A percentile compares a stretch with the other conserved stretches of the same genome.
These are phyloP conservation scores for Trifolium pratense DNA, from an alignment of 306 rosid species.

Conservation along the genomic window DNA sequence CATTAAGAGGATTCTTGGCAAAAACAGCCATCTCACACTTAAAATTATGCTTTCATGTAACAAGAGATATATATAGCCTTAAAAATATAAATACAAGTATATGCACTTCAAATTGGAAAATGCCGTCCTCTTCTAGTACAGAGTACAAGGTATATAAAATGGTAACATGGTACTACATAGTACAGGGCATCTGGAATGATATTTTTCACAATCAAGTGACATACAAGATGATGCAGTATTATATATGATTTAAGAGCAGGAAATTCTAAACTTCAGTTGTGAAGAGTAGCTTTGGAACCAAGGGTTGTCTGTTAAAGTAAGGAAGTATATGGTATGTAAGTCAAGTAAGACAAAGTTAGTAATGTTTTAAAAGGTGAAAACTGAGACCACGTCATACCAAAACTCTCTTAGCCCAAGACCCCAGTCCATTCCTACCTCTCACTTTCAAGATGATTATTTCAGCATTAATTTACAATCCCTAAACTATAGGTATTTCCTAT, in stretches of 20 bases:
- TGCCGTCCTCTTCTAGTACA: neutral
- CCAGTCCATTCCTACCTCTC: conserved; percentile 14
- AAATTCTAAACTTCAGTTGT: conserved; percentile 1
- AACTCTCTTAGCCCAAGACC: neutral
- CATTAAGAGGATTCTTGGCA: neutral
- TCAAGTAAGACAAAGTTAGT: conserved; percentile 17
- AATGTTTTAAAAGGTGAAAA: conserved; percentile 7
- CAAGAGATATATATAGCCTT: conserved; percentile 18
- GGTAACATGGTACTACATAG: neutral
- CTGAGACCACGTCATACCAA: neutral
- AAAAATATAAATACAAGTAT: neutral
- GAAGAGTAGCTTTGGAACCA: neutral
- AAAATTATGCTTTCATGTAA: neutral
- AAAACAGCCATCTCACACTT: conserved; percentile 33
- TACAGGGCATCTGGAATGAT: neutral
- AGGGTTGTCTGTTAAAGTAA: neutral
- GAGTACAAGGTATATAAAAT: conserved; percentile 7
- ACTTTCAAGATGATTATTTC: neutral
- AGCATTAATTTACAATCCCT: neutral
- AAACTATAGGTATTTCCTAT: conserved; percentile 21
- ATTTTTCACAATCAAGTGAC: neutral
- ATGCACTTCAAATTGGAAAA: conserved; percentile 5
- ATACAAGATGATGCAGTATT: neutral
- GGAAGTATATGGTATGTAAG: conserved; percentile 5
- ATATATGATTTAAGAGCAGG: neutral